Evolutionary conservation across 352 stramenopile species (phyloP), one percentile per base, ranked within the genome.

Genomic region (Globisporangium middletonii): DNA sequence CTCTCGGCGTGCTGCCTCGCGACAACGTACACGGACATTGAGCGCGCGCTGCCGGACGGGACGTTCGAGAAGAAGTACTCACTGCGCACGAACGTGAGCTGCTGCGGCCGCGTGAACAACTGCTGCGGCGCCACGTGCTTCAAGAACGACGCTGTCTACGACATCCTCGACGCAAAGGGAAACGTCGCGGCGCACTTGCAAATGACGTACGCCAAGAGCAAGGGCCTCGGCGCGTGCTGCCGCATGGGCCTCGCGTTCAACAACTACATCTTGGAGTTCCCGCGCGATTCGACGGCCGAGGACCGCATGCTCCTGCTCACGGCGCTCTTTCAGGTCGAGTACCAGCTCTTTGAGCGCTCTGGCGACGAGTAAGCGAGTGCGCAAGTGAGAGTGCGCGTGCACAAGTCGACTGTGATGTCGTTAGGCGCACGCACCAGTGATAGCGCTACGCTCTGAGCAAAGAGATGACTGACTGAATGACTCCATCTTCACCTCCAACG

Each of bases 21-120:
- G 45, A 87, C 77, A n/a, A 72, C 60, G n/a, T 89, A 86, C 71
- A 79, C 72, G 16, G 67, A 83, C 51, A 80, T 89, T 50, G 71
- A 86, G n/a, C 69, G 70, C 28, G 70, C 70, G 23, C 56, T 77
- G 23, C 66, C 75, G 4, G 76, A 83, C 41, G 78, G 74, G 26
- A 58, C 73, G 5, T 86, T 79, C 57, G 73, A 83, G 60, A 84
- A 69, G 48, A 62, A 62, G 44, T 88, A 83, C 62, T 65, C 64
- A 35, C 44, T 89, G 57, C 71, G 75, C 60, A 71, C 68, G 33
- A 86, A 85, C 45, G n/a, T 76, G 23, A 59, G 60, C 26, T 89
- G 79, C 62, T 84, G 77, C 43, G 75, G 75, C 23, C 75, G 75
- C 23, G 69, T 81, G 26, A 83, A 88, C 71, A 89, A 86, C 53